A percentile compares a stretch with the other conserved stretches of the same genome.
These are phyloP conservation scores for Diaporthe sp. DNA, from an alignment of 2,329 filamentous ascomycete species.

Conservation along the genomic window DNA sequence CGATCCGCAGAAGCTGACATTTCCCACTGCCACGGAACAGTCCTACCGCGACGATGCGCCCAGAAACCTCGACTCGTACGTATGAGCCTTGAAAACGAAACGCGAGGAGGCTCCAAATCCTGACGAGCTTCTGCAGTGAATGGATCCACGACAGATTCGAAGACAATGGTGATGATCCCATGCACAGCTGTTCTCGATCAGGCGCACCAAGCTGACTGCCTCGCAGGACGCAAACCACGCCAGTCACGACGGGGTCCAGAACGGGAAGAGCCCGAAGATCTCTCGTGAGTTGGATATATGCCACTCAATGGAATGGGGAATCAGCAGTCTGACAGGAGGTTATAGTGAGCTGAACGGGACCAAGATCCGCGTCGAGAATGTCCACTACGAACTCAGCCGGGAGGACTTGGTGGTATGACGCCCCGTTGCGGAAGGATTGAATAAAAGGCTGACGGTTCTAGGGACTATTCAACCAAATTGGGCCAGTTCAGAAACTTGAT, in stretches of 20 bases:
- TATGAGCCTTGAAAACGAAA: constrained; percentile 5
- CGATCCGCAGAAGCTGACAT: constrained; percentile 56
- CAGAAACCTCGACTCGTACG: constrained; percentile 78
- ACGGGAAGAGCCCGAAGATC: constrained; percentile 33
- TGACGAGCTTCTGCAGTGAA: constrained; percentile 69
- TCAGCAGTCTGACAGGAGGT: constrained; percentile 56
- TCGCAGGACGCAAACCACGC: constrained; percentile 40
- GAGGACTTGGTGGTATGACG: constrained; percentile 80
- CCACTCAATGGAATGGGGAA: neutral
- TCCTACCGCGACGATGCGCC: constrained; percentile 72
- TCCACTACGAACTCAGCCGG: constrained; percentile 92
- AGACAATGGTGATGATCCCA: constrained; percentile 70
- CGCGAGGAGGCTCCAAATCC: constrained; percentile 34
- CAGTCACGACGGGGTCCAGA: constrained; percentile 41
- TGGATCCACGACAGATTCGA: constrained; percentile 96
- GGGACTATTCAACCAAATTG: constrained; percentile 86
- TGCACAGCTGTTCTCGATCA: neutral
- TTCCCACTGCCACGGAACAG: constrained; percentile 62
- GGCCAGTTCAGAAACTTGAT: constrained; percentile 76
- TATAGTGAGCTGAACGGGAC: constrained; percentile 61
- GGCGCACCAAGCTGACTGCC: constrained; percentile 27
- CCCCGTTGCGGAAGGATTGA: constrained; percentile 19
- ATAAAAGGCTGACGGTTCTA: constrained; percentile 55
- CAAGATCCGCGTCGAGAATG: constrained; percentile 87
- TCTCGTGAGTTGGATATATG: constrained; percentile 28